Base-by-base conservation (phyloP, 495 filamentous ascomycete species). In the Cladorrhinum samala region DNA sequence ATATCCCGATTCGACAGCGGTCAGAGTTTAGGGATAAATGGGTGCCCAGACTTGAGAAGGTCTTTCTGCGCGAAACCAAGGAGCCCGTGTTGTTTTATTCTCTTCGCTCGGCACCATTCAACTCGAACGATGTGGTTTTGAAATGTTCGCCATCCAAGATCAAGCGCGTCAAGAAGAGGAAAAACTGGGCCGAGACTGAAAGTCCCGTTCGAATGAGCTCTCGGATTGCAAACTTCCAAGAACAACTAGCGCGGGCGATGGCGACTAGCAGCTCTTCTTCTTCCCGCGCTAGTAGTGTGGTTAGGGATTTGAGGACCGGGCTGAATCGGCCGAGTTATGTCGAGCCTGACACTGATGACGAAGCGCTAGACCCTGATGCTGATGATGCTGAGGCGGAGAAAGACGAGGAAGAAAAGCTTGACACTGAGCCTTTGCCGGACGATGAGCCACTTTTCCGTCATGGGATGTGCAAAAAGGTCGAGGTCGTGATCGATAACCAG, bases 401-500 rank as follows among this genome's bases (percentile, higher is more conserved):
- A 3, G 25, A 36, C 3, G 52, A 20, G 27, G 27, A 45, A 24
- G 17, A 45, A 23, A 19, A 45, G 42, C 18, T 19, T 13, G 43
- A 43, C 20, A 33, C 7, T n/a, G 41, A 46, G 50, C 18, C 8
- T 17, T 45, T 19, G 24, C n/a, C n/a, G n/a, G n/a, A n/a, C 9
- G 36, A 39, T 11, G 24, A 21, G 17, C n/a, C 11, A 6, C 52
- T 67, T 2, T 72, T 76, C 52, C 68, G 84, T 14, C 90, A 93
- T 43, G 88, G 90, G 1, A 75, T 89, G 76, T 96, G 91, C 67
- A 76, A 90, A 20, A 71, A 81, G 30, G 89, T 96, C n/a, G 79
- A 82, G 41, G 77, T 96, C 41, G 73, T 81, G 17, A 85, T 96
- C 47, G 91, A 95, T 62, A 92, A 94, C 65, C 81, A 87, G 59